These are phyloP conservation scores for Parmelia sp. DNA, from an alignment of 495 filamentous ascomycete species.

Conservation along the genomic window DNA sequence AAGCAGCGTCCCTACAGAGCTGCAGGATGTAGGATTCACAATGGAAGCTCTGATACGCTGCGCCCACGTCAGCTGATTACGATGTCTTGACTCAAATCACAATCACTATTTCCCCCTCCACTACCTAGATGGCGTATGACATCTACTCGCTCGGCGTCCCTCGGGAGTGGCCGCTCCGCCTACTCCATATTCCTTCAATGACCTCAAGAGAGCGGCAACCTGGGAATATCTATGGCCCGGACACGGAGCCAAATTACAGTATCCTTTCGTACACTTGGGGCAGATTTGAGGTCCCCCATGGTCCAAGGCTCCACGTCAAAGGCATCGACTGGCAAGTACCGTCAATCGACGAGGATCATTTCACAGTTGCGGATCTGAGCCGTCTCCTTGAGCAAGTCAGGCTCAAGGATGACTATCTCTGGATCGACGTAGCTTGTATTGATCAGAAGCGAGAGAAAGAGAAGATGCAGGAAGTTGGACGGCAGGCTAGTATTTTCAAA, in stretches of 20 bases:
- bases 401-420: not conserved
- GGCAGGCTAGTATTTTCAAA: slow-evolving; percentile 8
- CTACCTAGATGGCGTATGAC: not conserved
- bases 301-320: not conserved
- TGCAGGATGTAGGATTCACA: no score
- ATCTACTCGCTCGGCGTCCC: not conserved
- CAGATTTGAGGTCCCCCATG: not conserved
- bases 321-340: not conserved
- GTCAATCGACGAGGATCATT: not conserved
- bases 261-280: not conserved
- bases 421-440: not conserved
- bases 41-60: no score
- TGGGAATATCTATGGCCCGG: not conserved
- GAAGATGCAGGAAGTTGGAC: not conserved
- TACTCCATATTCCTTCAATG: slow-evolving; percentile 9
- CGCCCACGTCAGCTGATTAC: no score
- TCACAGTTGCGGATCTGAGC: not conserved
- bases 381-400: not conserved
- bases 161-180: not conserved
- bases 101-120: no score
- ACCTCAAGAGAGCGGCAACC: slow-evolving; percentile 1
- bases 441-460: not conserved
- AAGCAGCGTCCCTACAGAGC: no score
- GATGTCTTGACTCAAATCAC: no score
- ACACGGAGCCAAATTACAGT: not conserved